Conservation (phyloP, 129 eudicot genomes). For the Tagetes patula region DNA sequence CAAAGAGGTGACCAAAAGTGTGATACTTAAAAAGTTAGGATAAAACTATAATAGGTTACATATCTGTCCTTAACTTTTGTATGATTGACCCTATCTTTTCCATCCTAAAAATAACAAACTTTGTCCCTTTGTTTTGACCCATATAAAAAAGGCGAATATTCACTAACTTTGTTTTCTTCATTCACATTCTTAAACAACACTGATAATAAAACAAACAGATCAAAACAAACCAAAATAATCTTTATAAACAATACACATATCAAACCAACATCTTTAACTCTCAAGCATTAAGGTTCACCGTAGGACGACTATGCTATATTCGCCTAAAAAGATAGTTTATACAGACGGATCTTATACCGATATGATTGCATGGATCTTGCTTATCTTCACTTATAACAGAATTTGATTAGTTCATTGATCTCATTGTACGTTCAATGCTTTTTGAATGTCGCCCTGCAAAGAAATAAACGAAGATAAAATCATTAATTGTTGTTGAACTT, state of each 20-base stretch:
- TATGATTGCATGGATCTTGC: conserved; percentile 8
- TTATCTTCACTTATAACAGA: not conserved
- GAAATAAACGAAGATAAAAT: not conserved
- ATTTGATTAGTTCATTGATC: not conserved
- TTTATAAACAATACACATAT: conserved; percentile 17
- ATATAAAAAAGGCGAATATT: not conserved
- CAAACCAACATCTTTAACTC: conserved; percentile 14
- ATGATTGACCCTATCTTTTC: not conserved
- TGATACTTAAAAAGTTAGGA: no score
- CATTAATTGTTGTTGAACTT: not conserved
- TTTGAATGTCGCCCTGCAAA: conserved; percentile 67
- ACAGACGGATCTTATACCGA: conserved; percentile 2
- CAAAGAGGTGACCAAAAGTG: no score
- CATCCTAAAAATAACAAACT: not conserved
- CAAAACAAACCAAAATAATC: conserved; percentile 16
- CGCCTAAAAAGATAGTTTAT: not conserved
- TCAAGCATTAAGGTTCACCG: not conserved
- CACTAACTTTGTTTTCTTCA: not conserved
- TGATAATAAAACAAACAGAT: not conserved
- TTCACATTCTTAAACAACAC: not conserved
- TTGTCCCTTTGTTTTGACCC: not conserved
- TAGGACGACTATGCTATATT: not conserved
- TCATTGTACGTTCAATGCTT: conserved; percentile 42
- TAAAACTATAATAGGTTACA: no score
- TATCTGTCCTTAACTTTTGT: not conserved